Percentiles rank a stretch among this genome's conserved stretches.
Evolutionary conservation across 345 rosid genomes (phyloP).

Genomic region (Aquilaria yunnanensis): DNA sequence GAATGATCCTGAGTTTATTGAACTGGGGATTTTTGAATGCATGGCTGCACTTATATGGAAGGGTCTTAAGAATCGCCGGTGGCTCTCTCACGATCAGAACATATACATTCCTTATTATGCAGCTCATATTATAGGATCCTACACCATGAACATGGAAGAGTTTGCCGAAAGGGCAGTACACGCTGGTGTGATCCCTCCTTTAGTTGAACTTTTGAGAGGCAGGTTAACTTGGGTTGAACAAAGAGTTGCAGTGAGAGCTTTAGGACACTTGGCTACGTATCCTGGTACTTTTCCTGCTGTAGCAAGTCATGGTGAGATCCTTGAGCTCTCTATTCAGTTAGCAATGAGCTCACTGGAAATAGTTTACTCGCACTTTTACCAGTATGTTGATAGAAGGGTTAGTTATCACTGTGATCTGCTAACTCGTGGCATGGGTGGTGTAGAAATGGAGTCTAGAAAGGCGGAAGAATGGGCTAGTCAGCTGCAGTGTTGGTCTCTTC

Average conservation of each 20-base stretch:
- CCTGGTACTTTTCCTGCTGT: constrained; percentile 72
- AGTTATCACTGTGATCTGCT: constrained; percentile 96
- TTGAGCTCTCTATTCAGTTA: constrained; percentile 82
- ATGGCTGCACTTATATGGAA: constrained; percentile 96
- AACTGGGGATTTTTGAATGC: constrained; percentile 94
- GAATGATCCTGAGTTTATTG: constrained; percentile 93
- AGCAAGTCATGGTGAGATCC: constrained; percentile 81
- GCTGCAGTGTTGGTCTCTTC: constrained; percentile 99
- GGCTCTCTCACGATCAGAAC: constrained; percentile 97
- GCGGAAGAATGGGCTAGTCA: constrained; percentile 99
- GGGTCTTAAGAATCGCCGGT: constrained; percentile 88
- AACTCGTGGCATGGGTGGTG: constrained; percentile 99
- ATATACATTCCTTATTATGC: constrained; percentile 98
- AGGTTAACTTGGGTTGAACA: constrained; percentile 99
- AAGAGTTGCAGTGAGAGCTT: constrained; percentile 93
- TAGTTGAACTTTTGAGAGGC: constrained; percentile 90
- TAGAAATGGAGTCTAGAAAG: constrained; percentile 97
- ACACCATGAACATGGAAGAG: constrained; percentile 99
- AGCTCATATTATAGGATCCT: constrained; percentile 96
- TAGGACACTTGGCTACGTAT: constrained; percentile 96
- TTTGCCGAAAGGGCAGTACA: constrained; percentile 81
- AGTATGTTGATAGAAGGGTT: constrained; percentile 64
- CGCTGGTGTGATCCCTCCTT: constrained; percentile 84
- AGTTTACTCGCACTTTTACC: constrained; percentile 95
- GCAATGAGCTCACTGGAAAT: constrained; percentile 94